Conservation (phyloP, 257 asterid species). For the Lithospermum erythrorhizon region DNA sequence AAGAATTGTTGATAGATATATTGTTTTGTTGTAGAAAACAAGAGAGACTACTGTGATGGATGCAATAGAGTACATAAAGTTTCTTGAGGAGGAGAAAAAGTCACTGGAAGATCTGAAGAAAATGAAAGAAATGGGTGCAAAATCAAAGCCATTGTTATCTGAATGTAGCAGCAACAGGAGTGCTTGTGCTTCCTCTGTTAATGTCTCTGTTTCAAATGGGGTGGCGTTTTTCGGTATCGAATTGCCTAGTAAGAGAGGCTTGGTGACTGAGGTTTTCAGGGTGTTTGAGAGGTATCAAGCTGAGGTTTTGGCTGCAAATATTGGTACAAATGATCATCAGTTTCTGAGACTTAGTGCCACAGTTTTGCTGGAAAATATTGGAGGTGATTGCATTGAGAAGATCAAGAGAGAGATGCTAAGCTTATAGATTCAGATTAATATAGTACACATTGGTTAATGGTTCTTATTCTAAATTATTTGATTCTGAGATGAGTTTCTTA, state of each 20-base stretch:
- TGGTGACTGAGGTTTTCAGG: conserved; percentile 24
- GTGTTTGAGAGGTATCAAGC: conserved; percentile 42
- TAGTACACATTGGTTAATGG: conserved; percentile 4
- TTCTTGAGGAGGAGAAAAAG: conserved; percentile 38
- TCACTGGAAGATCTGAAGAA: conserved; percentile 37
- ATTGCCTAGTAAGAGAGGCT: conserved; percentile 25
- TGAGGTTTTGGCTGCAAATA: conserved; percentile 50
- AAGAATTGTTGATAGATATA: not conserved
- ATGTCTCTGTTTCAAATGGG: conserved; percentile 22
- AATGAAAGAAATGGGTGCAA: conserved; percentile 8
- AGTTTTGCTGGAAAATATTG: conserved; percentile 21
- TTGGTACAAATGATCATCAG: conserved; percentile 29
- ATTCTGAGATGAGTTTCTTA: too few species aligned
- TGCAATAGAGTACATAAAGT: conserved; percentile 31
- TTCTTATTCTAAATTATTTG: not conserved
- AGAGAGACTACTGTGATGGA: conserved; percentile 34
- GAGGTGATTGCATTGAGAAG: conserved; percentile 23
- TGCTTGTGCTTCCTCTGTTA: conserved; percentile 18
- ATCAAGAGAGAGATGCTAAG: conserved; percentile 34
- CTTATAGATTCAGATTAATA: conserved; percentile 17
- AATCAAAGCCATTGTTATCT: conserved; percentile 12
- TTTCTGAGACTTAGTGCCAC: conserved; percentile 35
- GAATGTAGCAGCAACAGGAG: conserved; percentile 18
- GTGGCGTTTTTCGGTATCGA: conserved; percentile 43
- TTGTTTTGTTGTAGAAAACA: conserved; percentile 28